Evolutionary conservation across 1,284 basidiomycete species (phyloP).

Genomic region (Pseudomicrostroma phylloplanum): DNA sequence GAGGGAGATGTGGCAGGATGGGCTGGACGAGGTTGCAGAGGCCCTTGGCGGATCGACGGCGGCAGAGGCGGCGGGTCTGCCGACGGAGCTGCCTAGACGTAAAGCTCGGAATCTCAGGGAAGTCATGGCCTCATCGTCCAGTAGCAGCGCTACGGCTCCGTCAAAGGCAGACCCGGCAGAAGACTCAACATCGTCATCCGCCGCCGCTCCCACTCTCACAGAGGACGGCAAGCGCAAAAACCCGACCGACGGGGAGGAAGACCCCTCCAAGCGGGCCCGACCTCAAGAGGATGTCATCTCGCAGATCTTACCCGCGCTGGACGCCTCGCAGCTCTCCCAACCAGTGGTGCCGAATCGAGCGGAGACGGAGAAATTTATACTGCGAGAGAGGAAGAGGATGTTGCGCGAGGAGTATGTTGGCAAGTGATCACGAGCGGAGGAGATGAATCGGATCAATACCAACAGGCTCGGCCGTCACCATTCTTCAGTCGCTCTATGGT

Average conservation of each 20-base stretch:
- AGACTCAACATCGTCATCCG: not conserved
- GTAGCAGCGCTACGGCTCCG: no score
- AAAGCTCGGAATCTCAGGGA: constrained; percentile 9
- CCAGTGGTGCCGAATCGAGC: constrained; percentile 54
- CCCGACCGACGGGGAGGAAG: not conserved
- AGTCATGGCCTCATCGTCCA: constrained; percentile 60
- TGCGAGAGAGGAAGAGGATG: constrained; percentile 72
- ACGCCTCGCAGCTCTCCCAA: constrained; percentile 64
- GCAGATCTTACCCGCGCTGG: constrained; percentile 57
- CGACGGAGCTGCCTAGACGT: constrained; percentile 2
- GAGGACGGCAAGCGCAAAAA: not conserved
- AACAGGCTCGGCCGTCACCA: no score
- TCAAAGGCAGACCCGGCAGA: not conserved
- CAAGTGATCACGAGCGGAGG: not conserved
- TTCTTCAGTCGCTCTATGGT: no score
- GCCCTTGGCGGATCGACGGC: constrained; percentile 7
- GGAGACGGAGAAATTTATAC: constrained; percentile 72
- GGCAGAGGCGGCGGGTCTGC: not conserved
- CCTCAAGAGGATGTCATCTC: not conserved
- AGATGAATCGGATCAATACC: no score
- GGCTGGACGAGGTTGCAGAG: constrained; percentile 11
- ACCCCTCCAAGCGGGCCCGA: not conserved
- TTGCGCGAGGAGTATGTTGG: constrained; percentile 59
- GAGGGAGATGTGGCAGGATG: constrained; percentile 66
- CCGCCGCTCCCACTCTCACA: not conserved